These are phyloP conservation scores for Cyberlindnera maritima DNA, from an alignment of 805 yeast genomes.

Conservation along the genomic window DNA sequence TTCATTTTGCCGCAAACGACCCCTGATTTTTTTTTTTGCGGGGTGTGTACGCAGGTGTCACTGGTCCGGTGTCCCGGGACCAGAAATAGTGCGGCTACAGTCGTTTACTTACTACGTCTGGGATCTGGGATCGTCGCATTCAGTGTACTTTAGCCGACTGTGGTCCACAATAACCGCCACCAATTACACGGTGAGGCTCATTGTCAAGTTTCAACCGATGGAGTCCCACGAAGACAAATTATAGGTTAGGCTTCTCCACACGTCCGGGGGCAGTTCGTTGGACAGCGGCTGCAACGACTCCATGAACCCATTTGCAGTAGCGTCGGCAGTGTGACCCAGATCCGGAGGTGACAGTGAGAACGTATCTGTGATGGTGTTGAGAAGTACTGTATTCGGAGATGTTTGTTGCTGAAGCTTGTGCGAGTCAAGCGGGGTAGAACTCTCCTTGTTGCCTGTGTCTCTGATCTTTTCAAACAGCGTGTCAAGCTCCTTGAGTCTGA, in stretches of 20 bases:
- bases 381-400: slow-evolving; percentile 19
- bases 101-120: too few relatives aligned
- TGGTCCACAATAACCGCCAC: too few relatives aligned
- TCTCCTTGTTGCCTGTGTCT: slow-evolving; percentile 6
- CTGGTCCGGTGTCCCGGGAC: too few relatives aligned
- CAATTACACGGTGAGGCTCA: too few relatives aligned
- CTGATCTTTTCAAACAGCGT: slow-evolving; percentile 18
- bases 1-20: too few relatives aligned
- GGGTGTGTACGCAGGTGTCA: too few relatives aligned
- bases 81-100: too few relatives aligned
- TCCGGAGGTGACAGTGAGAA: slow-evolving; percentile 16
- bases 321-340: neutral
- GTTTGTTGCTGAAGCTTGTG: slow-evolving; percentile 2
- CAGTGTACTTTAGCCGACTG: too few relatives aligned
- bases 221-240: slow-evolving; percentile 25
- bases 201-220: slow-evolving; percentile 11
- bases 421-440: neutral
- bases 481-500: slow-evolving; percentile 27
- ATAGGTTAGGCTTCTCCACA: slow-evolving; percentile 22
- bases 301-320: neutral
- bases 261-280: slow-evolving; percentile 20
- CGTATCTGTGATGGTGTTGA: slow-evolving; percentile 22
- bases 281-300: slow-evolving; percentile 21
- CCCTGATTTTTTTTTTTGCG: too few relatives aligned
- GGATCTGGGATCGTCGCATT: too few relatives aligned